Percentiles rank a stretch among this genome's conserved stretches.
Conservation (phyloP, 768 basidiomycete species). For the Rhizopogon vesiculosus region DNA sequence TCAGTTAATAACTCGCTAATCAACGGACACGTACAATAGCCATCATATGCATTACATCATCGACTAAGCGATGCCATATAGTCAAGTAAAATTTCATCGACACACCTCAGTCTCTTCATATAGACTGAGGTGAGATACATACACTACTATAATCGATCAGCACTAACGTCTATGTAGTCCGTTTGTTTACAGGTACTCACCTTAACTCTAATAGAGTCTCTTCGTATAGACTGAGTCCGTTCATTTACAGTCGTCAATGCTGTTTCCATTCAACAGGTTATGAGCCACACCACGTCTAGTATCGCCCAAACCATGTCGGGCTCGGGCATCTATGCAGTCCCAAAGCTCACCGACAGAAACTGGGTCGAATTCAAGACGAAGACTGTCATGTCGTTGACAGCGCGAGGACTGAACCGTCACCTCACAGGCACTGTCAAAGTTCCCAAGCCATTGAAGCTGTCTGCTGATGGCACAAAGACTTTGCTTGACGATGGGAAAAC, state of each 20-base stretch:
- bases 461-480: not conserved
- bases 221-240: not conserved
- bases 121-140: too few species aligned
- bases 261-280: not conserved
- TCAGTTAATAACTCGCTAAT: too few species aligned
- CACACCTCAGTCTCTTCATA: too few species aligned
- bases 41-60: too few species aligned
- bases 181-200: too few species aligned
- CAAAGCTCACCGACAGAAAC: slow-evolving; percentile 3
- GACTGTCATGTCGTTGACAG: not conserved
- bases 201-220: too few species aligned
- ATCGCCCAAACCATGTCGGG: not conserved
- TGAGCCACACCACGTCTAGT: not conserved
- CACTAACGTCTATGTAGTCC: too few species aligned
- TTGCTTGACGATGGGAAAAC: not conserved
- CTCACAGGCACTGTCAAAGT: too few species aligned
- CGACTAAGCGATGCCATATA: too few species aligned
- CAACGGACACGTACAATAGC: too few species aligned
- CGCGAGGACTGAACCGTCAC: not conserved
- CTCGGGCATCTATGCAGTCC: slow-evolving; percentile 2
- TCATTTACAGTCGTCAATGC: not conserved
- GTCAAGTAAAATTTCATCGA: too few species aligned
- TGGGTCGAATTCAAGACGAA: slow-evolving; percentile 4
- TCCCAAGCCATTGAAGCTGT: not conserved
- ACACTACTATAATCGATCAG: too few species aligned